Evolutionary conservation across 768 basidiomycete species (phyloP), one percentile per base, ranked within the genome.

Genomic region (Hygrophoropsis aurantiaca): DNA sequence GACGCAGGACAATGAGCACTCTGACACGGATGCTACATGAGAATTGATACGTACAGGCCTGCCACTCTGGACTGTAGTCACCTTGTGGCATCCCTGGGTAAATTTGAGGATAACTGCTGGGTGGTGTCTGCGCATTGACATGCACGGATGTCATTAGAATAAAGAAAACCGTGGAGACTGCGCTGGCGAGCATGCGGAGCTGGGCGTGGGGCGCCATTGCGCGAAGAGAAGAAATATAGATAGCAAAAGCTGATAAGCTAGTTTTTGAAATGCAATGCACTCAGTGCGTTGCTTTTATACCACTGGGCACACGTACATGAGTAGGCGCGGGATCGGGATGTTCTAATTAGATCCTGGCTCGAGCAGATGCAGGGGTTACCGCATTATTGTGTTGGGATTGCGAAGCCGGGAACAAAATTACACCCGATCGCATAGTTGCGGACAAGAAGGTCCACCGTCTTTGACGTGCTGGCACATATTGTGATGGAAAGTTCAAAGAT

Each of bases 21-120:
- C n/a, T n/a, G n/a, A n/a, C n/a, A n/a, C n/a, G n/a, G n/a, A n/a
- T n/a, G n/a, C n/a, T n/a, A n/a, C n/a, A n/a, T n/a, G n/a, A n/a
- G n/a, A n/a, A n/a, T n/a, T n/a, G n/a, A n/a, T n/a, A n/a, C 77
- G 18, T 62, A 84, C 84, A 85, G 42, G 67, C 60, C 63, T 85
- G 84, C 84, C 84, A 86, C 46, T 67, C 69, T 25, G 78, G 74
- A 53, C 75, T 72, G 49, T 77, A 81, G 54, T 74, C 73, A 19
- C 73, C 69, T 2, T 46, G 55, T 9, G 75, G 75, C 54, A 71
- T 69, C 1, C 73, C 73, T 16, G 74, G 67, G 51, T 77, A 75
- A 34, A 55, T 58, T 33, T 74, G 72, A 8, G 74, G 71, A 61
- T 65, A 72, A 51, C 59, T 55, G 52, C 62, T 57, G 20, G 68